Conservation (phyloP, 2,329 filamentous ascomycete species). For the Penicillium nordicum region DNA sequence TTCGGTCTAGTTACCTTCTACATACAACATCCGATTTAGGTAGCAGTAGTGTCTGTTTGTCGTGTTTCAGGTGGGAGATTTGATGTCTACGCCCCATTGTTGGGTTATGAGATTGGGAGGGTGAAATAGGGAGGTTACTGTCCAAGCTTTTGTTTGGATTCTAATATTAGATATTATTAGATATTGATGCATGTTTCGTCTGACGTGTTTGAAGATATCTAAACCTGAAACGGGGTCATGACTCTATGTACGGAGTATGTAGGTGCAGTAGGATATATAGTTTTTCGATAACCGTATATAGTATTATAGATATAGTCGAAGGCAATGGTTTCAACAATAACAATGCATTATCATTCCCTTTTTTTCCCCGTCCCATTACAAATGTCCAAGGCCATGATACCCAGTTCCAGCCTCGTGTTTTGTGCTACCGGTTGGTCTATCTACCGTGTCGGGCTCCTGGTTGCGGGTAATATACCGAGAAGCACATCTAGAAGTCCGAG, state of each 20-base stretch:
- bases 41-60: neutral
- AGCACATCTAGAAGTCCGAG: neutral
- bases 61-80: constrained; percentile 4
- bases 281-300: neutral
- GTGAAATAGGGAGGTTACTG: neutral
- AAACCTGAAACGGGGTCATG: constrained; percentile 4
- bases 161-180: constrained; percentile 2
- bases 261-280: neutral
- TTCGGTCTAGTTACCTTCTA: neutral
- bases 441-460: constrained; percentile 4
- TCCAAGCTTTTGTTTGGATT: constrained; percentile 1
- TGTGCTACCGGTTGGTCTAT: constrained; percentile 5
- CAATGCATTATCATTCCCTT: neutral
- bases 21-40: neutral
- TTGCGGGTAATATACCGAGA: neutral
- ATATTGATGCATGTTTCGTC: neutral
- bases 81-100: neutral
- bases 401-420: constrained; percentile 8
- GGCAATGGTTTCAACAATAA: neutral
- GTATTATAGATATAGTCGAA: neutral
- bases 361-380: neutral
- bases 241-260: neutral
- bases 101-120: neutral
- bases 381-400: neutral
- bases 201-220: constrained; percentile 4